Base-by-base conservation (phyloP, 2,329 filamentous ascomycete species). In the Sporothrix dimorphospora region DNA sequence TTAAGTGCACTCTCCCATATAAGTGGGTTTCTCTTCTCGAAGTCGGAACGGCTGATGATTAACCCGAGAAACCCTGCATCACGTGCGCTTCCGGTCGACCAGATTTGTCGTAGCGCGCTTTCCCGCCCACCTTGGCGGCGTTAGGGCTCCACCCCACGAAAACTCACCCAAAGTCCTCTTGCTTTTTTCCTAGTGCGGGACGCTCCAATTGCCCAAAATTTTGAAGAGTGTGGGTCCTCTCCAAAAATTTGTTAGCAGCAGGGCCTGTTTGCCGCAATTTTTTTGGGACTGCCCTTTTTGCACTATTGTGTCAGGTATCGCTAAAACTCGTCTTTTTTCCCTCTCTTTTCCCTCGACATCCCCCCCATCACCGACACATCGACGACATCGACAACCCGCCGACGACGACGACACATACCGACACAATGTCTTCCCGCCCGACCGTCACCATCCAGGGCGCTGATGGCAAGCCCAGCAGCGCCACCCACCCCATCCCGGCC, bases 371-470 rank as follows among this genome's bases (percentile, higher is more conserved):
- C 57, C 71, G 57, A 61, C 71, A 59, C 45, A 24, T 42, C 69
- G 55, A 70, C 71, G 59, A 72, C 71, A 57, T 55, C 65, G 65
- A 61, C 47, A 27, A 61, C 30, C 40, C 47, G 12, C 16, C 69
- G 57, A 57, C 71, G 68, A 72, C 71, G 45, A 49, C 65, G 45
- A 61, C 47, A 65, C 71, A 61, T 21, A 70, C 24, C 72, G 72
- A 73, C 70, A 72, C 72, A 89, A 97, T 97, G 94, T 93, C 94
- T 88, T 94, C 92, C 85, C 91, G 96, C 88, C 96, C 96, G 86
- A 98, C 94, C 83, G 96, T 99, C 85, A 93, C 94, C 84, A 94
- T 99, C 88, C 91, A 97, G 88, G 91, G 92, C 86, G 94, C 94
- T 86, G 94, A 98, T 91, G 96, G 96, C 88, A 89, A 92, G 88